Evolutionary conservation across 192 early-diverging fungal genomes (phyloP).

Genomic region (Gonapodya sp.): DNA sequence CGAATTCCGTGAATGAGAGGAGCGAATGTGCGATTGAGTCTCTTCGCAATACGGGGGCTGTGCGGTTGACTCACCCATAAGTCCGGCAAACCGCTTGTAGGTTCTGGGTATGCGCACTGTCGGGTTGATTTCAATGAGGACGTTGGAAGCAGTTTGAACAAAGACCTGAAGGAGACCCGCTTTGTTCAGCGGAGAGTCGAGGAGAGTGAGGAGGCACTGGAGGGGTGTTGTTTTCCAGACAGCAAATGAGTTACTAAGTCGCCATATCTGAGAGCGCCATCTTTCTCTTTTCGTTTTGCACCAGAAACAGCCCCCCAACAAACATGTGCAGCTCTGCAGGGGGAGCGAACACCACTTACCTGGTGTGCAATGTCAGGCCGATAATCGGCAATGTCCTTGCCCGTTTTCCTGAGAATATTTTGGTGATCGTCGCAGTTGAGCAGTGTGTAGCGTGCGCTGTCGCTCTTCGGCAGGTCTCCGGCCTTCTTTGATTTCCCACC

Average conservation of each 20-base stretch:
- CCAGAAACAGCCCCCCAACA: background rate
- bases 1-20: background rate
- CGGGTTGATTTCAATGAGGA: constrained; percentile 96
- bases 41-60: background rate
- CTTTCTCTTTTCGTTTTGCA: background rate
- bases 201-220: constrained; percentile 82
- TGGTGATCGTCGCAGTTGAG: constrained; percentile 96
- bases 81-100: constrained; percentile 95
- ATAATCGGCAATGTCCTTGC: constrained; percentile 62
- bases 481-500: background rate
- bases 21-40: background rate
- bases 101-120: constrained; percentile 98
- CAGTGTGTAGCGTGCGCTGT: constrained; percentile 71
- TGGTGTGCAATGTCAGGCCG: constrained; percentile 97
- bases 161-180: constrained; percentile 96
- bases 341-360: constrained; percentile 24
- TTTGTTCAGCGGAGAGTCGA: constrained; percentile 98
- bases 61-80: constrained; percentile 65
- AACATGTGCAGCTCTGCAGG: background rate
- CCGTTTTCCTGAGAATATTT: constrained; percentile 75
- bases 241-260: background rate
- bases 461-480: constrained; percentile 27
- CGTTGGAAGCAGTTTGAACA: constrained; percentile 88
- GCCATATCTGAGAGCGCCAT: background rate
- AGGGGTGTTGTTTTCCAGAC: constrained; percentile 8